phyloP scores from a whole-genome alignment of 2,329 filamentous ascomycete genomes.

The Fusarium robinianum region DNA sequence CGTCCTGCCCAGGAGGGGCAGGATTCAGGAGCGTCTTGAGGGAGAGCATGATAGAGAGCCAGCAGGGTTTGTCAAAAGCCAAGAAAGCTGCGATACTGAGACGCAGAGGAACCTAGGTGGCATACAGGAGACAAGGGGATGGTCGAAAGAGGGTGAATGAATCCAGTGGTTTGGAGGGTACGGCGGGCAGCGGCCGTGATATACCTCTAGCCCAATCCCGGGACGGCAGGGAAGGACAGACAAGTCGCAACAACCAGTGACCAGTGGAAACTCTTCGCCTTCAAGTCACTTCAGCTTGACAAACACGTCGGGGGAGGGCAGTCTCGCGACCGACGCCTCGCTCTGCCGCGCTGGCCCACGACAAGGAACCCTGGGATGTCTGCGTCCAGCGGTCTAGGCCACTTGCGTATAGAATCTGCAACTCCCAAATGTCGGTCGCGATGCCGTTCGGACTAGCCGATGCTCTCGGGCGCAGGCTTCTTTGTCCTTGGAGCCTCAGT shows the following conservation, averaged over 20 bases:
- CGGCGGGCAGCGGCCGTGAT: conserved; percentile 37
- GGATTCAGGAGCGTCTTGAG: conserved; percentile 71
- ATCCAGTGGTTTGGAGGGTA: conserved; percentile 29
- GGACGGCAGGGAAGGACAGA: conserved; percentile 34
- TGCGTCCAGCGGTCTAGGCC: conserved; percentile 21
- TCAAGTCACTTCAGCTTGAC: conserved; percentile 35
- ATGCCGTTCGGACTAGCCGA: conserved; percentile 20
- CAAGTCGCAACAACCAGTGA: conserved; percentile 24
- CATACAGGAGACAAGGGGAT: conserved; percentile 17
- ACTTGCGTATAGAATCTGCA: conserved; percentile 19
- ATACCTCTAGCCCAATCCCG: conserved; percentile 34
- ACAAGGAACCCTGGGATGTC: conserved; percentile 25
- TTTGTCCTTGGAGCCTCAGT: conserved; percentile 30
- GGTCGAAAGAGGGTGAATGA: conserved; percentile 24
- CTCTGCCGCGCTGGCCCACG: conserved; percentile 24
- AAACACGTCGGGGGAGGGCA: conserved; percentile 33
- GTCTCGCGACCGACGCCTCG: conserved; percentile 18
- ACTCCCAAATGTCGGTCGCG: conserved; percentile 34
- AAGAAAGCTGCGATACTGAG: conserved; percentile 2
- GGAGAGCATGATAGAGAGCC: conserved; percentile 59
- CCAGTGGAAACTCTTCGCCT: conserved; percentile 27
- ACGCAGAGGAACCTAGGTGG: conserved; percentile 8
- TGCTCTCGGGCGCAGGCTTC: conserved; percentile 18
- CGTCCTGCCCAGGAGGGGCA: conserved; percentile 49
- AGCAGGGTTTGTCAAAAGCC: conserved; percentile 22